A percentile compares a stretch with the other conserved stretches of the same genome.
Conservation (phyloP, 192 early-diverging fungal genomes). For the Coemansia sp. region DNA sequence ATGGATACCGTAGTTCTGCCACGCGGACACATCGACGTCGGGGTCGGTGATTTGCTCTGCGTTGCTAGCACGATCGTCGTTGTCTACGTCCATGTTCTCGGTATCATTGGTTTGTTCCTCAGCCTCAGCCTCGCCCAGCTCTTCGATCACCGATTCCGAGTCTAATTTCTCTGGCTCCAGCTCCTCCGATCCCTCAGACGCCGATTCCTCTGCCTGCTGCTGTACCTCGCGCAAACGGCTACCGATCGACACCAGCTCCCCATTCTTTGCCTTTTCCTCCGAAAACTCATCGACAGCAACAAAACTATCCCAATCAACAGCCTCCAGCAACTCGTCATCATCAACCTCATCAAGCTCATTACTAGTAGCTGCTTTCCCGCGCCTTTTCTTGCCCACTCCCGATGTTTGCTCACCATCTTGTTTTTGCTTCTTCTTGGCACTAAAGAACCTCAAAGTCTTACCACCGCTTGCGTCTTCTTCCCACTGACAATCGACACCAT, state of each 20-base stretch:
- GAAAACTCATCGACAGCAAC: slow-evolving; percentile 82
- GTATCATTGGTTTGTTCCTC: slow-evolving; percentile 19
- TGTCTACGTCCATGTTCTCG: not conserved
- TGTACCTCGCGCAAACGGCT: slow-evolving; percentile 15
- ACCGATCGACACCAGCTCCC: slow-evolving; percentile 38
- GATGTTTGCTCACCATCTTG: not conserved
- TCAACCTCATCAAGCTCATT: slow-evolving; percentile 7
- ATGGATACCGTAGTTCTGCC: slow-evolving; percentile 65
- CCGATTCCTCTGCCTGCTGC: not conserved
- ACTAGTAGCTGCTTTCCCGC: not conserved
- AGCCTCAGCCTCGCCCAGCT: not conserved
- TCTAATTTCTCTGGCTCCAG: slow-evolving; percentile 20
- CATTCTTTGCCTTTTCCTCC: slow-evolving; percentile 58
- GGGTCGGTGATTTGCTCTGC: slow-evolving; percentile 6
- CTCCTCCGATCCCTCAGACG: slow-evolving; percentile 10
- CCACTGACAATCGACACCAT: slow-evolving; percentile 77
- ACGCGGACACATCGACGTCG: slow-evolving; percentile 70
- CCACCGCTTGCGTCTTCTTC: slow-evolving; percentile 63
- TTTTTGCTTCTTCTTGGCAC: not conserved
- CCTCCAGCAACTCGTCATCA: slow-evolving; percentile 12
- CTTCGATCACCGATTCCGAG: not conserved
- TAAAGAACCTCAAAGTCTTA: slow-evolving; percentile 66
- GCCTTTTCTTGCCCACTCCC: slow-evolving; percentile 4
- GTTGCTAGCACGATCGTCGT: not conserved
- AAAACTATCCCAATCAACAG: slow-evolving; percentile 55